Evolutionary conservation across 1,139 yeast genomes (phyloP).

Genomic region (Blastobotrys proliferans): DNA sequence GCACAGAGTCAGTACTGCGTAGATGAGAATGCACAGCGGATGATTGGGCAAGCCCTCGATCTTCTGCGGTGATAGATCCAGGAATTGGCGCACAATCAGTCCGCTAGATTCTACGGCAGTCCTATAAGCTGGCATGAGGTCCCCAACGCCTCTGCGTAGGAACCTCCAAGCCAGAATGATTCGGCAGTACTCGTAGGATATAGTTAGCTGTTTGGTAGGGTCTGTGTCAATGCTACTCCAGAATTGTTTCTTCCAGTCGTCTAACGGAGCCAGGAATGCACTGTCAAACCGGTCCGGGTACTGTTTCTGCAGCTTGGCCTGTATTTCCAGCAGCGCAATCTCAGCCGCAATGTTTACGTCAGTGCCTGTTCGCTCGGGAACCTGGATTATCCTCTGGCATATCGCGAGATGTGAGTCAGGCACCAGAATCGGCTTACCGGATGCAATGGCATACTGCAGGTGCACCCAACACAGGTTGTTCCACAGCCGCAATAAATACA

Average conservation of each 20-base stretch:
- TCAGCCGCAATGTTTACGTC: conserved; percentile 18
- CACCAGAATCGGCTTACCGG: conserved; percentile 42
- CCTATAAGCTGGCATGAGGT: conserved; percentile 6
- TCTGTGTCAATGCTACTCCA: conserved; percentile 5
- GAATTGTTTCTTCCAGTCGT: conserved; percentile 7
- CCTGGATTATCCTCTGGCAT: conserved; percentile 24
- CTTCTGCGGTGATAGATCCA: conserved; percentile 41
- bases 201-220: conserved; percentile 2
- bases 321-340: conserved; percentile 16
- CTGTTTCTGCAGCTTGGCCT: conserved; percentile 5
- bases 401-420: conserved; percentile 37
- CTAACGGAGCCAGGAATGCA: too few species aligned
- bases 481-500: conserved; percentile 49
- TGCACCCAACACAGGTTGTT: conserved; percentile 48
- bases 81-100: conserved; percentile 40
- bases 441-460: conserved; percentile 45
- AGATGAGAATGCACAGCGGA: conserved; percentile 47
- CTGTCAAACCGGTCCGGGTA: background rate
- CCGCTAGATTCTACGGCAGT: conserved; percentile 35
- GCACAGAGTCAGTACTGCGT: conserved; percentile 48
- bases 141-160: background rate
- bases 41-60: conserved; percentile 51
- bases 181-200: conserved; percentile 13
- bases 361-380: background rate
- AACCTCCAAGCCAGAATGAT: conserved; percentile 8